These are phyloP conservation scores for Xerocomus cyaneibrunnescens DNA, from an alignment of 1,284 basidiomycete genomes.

Conservation along the genomic window DNA sequence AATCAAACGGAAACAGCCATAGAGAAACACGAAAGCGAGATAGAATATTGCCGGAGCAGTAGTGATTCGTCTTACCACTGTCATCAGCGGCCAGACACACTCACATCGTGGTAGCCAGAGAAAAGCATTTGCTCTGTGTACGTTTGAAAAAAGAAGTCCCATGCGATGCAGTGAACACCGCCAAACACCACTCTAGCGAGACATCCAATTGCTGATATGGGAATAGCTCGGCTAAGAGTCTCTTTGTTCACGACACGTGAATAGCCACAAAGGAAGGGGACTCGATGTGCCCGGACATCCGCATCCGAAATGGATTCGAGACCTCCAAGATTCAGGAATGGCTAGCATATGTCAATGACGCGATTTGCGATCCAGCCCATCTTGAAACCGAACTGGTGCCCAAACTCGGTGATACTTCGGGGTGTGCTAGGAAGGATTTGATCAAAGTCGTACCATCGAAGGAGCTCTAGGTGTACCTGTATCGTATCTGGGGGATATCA, in stretches of 20 bases:
- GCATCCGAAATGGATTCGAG: not conserved
- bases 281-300: not conserved
- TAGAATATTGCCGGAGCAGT: too few species aligned
- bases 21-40: too few species aligned
- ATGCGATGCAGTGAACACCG: not conserved
- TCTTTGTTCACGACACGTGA: not conserved
- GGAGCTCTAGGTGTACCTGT: not conserved
- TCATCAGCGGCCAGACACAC: too few species aligned
- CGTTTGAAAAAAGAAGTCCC: not conserved
- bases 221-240: not conserved
- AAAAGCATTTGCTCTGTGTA: not conserved
- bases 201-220: not conserved
- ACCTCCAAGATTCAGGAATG: not conserved
- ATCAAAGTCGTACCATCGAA: not conserved
- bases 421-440: not conserved
- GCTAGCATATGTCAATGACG: not conserved
- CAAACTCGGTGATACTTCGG: not conserved
- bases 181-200: not conserved
- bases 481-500: too few species aligned
- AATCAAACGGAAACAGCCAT: too few species aligned
- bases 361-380: not conserved
- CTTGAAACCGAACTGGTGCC: not conserved
- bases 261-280: not conserved
- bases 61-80: too few species aligned
- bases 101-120: too few species aligned